Conservation (phyloP, 2,329 filamentous ascomycete species). For the Cyanodermella asteris region DNA sequence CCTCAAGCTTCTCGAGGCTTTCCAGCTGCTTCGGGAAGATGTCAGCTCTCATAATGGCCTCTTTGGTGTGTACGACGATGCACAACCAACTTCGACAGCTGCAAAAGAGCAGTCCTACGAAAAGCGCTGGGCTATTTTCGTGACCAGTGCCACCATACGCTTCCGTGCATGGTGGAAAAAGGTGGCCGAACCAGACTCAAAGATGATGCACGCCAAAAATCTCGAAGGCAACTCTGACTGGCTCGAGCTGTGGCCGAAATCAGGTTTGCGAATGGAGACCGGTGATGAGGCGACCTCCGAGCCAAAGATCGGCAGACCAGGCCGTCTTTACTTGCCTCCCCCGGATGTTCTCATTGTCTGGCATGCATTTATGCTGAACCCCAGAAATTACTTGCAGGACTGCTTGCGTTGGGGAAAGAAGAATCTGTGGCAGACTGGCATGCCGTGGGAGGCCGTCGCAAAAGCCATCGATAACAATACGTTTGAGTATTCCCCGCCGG, state of each 20-base stretch:
- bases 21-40: slow-evolving; percentile 45
- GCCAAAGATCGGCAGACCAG: slow-evolving; percentile 3
- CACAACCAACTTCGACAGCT: slow-evolving; percentile 14
- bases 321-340: too few relatives aligned
- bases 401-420: slow-evolving; percentile 36
- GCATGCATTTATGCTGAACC: slow-evolving; percentile 62
- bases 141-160: slow-evolving; percentile 44
- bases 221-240: too few relatives aligned
- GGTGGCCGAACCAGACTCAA: slow-evolving; percentile 13
- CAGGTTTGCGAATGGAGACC: too few relatives aligned
- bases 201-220: slow-evolving; percentile 13
- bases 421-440: slow-evolving; percentile 35
- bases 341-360: slow-evolving; percentile 57
- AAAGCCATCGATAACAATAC: slow-evolving; percentile 32
- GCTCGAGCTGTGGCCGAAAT: too few relatives aligned
- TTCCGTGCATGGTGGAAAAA: slow-evolving; percentile 44
- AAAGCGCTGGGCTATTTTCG: slow-evolving; percentile 52
- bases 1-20: slow-evolving; percentile 47
- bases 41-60: slow-evolving; percentile 45
- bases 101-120: slow-evolving; percentile 26
- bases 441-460: slow-evolving; percentile 44
- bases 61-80: slow-evolving; percentile 36
- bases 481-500: slow-evolving; percentile 33
- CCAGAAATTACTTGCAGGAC: slow-evolving; percentile 52
- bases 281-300: too few relatives aligned